Evolutionary conservation across 805 yeast species (phyloP).

Genomic region (Hanseniaspora pseudoguilliermondii): DNA sequence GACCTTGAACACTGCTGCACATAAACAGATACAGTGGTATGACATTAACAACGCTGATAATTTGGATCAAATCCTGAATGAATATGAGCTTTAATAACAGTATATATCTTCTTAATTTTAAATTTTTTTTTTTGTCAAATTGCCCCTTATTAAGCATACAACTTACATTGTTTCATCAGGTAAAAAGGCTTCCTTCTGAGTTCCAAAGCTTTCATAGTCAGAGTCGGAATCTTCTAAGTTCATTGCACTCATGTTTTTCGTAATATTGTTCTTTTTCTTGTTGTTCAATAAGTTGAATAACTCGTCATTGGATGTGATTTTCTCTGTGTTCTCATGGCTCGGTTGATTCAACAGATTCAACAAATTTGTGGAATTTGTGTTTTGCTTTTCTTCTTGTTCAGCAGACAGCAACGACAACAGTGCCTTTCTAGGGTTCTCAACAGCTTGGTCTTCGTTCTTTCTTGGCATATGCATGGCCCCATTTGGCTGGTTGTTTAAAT

Average conservation of each 20-base stretch:
- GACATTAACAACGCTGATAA: conserved; percentile 23
- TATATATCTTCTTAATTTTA: neutral
- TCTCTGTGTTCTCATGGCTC: neutral
- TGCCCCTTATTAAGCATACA: neutral
- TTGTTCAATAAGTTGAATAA: neutral
- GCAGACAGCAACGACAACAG: neutral
- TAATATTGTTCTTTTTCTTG: neutral
- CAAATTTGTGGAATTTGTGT: neutral
- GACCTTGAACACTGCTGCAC: conserved; percentile 36
- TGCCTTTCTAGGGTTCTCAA: conserved; percentile 7
- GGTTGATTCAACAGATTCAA: neutral
- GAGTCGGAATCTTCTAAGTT: neutral
- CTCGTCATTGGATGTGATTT: conserved; percentile 1
- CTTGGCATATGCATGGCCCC: neutral
- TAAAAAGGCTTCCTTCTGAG: conserved; percentile 18
- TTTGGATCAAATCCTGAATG: conserved; percentile 33
- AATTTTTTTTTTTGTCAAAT: neutral
- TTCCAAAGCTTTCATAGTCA: conserved; percentile 22
- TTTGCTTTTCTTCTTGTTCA: neutral
- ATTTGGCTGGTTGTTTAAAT: conserved; percentile 4
- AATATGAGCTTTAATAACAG: conserved; percentile 33
- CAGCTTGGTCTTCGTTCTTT: neutral
- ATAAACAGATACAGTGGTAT: conserved; percentile 30
- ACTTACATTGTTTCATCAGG: conserved; percentile 14
- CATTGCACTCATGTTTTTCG: neutral